Evolutionary conservation across 2,329 filamentous ascomycete species (phyloP), one percentile per base, ranked within the genome.

Genomic region (Ophioceras dolichostomum): DNA sequence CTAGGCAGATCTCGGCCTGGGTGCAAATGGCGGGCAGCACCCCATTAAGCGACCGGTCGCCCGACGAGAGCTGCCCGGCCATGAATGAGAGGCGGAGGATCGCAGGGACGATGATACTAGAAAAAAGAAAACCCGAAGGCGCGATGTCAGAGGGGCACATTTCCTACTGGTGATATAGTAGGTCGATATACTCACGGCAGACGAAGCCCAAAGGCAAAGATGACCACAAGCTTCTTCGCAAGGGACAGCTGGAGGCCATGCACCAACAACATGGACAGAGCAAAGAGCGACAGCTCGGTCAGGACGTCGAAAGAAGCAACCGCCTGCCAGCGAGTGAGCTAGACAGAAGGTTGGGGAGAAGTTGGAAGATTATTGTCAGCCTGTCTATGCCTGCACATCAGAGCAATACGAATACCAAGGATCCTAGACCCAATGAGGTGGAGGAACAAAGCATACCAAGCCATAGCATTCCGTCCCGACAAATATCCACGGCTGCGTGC

Each of bases 161-260:
- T n/a, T n/a, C n/a, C n/a, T n/a, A n/a, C n/a, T n/a, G n/a, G n/a
- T n/a, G n/a, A n/a, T n/a, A n/a, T n/a, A n/a, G n/a, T n/a, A n/a
- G n/a, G n/a, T 13, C 9, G 31, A 7, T 26, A 17, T 3, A 45
- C 56, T 44, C 44, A 63, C 60, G 56, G 47, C 6, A 62, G 43
- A 8, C 63, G 59, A n/a, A 60, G 54, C 5, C 51, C 57, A 34
- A 67, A 62, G 2, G 60, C 60, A 1, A 54, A 31, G 3, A 63
- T 43, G 3, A 66, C 59, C 9, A 58, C 47, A 0, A 51, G 24
- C 41, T 65, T 66, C 17, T 59, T 60, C 38, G 41, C 43, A 6
- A 51, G 36, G 0, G 50, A 40, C n/a, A 64, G 55, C 27, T 62
- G 59, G 5, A 67, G 47, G 9, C 53, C 51, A 10, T 49, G 46